Conservation (phyloP, 208 protist species). For the Wallacemonas sp. region DNA sequence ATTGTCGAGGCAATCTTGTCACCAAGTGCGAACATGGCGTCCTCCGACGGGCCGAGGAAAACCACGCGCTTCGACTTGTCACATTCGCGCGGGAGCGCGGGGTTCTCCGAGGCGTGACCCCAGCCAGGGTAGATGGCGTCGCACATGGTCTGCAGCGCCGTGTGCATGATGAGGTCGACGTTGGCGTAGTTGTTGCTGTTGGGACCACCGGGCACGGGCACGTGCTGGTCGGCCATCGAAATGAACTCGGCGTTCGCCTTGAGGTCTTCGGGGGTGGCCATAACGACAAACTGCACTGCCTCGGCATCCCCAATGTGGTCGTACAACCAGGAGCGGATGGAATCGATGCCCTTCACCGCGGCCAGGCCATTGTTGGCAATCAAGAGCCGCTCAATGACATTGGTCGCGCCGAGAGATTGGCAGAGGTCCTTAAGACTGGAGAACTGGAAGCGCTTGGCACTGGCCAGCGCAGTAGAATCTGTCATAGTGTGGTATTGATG, state of each 20-base stretch:
- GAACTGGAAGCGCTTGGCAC: constrained; percentile 25
- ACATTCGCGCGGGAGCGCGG: constrained; percentile 91
- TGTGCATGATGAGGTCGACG: constrained; percentile 97
- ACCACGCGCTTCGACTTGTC: constrained; percentile 52
- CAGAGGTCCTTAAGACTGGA: constrained; percentile 51
- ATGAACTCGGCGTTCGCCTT: constrained; percentile 98
- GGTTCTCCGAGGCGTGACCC: constrained; percentile 99
- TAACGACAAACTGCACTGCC: constrained; percentile 95
- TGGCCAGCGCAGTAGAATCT: neutral
- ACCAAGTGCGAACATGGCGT: constrained; percentile 93
- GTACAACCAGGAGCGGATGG: constrained; percentile 96
- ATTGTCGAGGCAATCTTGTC: constrained; percentile 99
- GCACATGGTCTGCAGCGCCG: constrained; percentile 88
- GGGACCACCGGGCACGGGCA: constrained; percentile 95
- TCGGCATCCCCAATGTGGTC: constrained; percentile 94
- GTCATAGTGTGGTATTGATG: too few relatives aligned
- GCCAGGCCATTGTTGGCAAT: constrained; percentile 99
- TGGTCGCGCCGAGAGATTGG: constrained; percentile 52
- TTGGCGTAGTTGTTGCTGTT: constrained; percentile 99
- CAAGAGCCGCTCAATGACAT: constrained; percentile 88
- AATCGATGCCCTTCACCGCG: constrained; percentile 98
- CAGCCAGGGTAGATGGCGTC: constrained; percentile 98
- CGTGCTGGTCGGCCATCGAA: constrained; percentile 94
- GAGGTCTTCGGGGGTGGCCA: constrained; percentile 99
- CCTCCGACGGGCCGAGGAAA: constrained; percentile 81